Percentiles rank a stretch among this genome's conserved stretches.
Conservation (phyloP, 768 basidiomycete genomes). For the Pholiota microspora region DNA sequence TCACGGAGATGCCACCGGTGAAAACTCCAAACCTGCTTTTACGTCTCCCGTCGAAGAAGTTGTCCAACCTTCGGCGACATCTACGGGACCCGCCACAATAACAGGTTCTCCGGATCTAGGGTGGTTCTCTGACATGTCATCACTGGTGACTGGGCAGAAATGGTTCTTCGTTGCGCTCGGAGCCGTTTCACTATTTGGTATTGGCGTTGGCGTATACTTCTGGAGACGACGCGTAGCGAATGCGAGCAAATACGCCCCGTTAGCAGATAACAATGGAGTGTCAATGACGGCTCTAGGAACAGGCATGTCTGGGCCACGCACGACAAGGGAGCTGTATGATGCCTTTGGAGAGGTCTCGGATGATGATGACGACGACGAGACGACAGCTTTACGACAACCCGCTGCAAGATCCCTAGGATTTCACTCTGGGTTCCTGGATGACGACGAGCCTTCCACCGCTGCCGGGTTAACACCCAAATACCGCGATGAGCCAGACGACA, state of each 20-base stretch:
- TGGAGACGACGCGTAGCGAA: conserved; percentile 59
- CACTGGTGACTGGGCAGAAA: conserved; percentile 69
- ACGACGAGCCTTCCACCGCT: conserved; percentile 54
- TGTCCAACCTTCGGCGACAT: conserved; percentile 26
- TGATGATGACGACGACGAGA: conserved; percentile 74
- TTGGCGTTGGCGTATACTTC: conserved; percentile 73
- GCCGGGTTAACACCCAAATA: conserved; percentile 35
- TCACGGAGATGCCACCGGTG: conserved; percentile 77
- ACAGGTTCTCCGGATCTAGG: conserved; percentile 72
- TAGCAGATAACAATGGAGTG: conserved; percentile 67
- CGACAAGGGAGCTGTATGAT: conserved; percentile 90
- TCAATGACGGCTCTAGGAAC: conserved; percentile 71
- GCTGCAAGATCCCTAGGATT: conserved; percentile 45
- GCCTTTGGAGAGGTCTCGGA: conserved; percentile 92
- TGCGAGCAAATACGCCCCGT: conserved; percentile 51
- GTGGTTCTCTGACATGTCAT: conserved; percentile 80
- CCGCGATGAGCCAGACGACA: conserved; percentile 54
- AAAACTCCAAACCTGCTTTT: conserved; percentile 77
- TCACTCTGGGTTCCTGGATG: conserved; percentile 82
- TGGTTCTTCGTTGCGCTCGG: conserved; percentile 92
- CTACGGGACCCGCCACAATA: conserved; percentile 31
- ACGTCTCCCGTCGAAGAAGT: conserved; percentile 28
- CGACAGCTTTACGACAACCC: conserved; percentile 53
- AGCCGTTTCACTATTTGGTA: conserved; percentile 73
- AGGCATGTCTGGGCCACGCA: conserved; percentile 38